These are phyloP conservation scores for Chytriomyces sp. DNA, from an alignment of 192 early-diverging fungal species.

Conservation along the genomic window DNA sequence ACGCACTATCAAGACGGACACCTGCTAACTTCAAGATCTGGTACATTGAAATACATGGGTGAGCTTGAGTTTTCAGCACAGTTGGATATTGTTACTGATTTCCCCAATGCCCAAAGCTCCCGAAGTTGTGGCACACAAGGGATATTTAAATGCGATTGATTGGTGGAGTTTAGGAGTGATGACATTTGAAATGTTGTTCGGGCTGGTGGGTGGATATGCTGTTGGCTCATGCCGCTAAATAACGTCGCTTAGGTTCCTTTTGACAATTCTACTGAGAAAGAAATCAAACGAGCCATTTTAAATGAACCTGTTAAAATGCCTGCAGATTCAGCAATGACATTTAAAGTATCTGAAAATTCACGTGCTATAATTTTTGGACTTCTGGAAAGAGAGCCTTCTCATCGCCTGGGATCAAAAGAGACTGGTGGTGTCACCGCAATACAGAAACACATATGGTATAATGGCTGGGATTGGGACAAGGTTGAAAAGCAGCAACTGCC, in stretches of 20 bases:
- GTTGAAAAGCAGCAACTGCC: constrained; percentile 41
- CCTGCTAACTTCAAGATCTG: constrained; percentile 51
- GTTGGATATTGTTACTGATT: constrained; percentile 6
- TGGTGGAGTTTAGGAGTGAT: constrained; percentile 95
- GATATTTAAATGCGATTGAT: constrained; percentile 84
- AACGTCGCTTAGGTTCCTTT: constrained; percentile 67
- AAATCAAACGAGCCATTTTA: constrained; percentile 66
- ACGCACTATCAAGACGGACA: constrained; percentile 46
- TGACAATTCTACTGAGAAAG: constrained; percentile 64
- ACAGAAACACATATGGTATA: constrained; percentile 46
- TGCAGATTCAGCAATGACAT: constrained; percentile 35
- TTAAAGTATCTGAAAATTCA: constrained; percentile 14
- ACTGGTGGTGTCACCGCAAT: constrained; percentile 64
- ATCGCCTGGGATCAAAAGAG: constrained; percentile 77
- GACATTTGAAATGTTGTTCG: constrained; percentile 87
- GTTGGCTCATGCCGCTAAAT: not conserved
- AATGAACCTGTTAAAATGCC: constrained; percentile 69
- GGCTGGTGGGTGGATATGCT: constrained; percentile 56
- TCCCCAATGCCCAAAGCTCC: constrained; percentile 32
- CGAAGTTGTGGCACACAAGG: constrained; percentile 46
- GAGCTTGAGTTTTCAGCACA: not conserved
- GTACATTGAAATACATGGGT: constrained; percentile 77
- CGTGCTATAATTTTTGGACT: constrained; percentile 44
- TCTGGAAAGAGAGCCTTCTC: constrained; percentile 67
- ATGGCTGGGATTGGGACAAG: constrained; percentile 46